phyloP scores from a whole-genome alignment of 495 filamentous ascomycete species.

The Hyaloscypha variabilis region DNA sequence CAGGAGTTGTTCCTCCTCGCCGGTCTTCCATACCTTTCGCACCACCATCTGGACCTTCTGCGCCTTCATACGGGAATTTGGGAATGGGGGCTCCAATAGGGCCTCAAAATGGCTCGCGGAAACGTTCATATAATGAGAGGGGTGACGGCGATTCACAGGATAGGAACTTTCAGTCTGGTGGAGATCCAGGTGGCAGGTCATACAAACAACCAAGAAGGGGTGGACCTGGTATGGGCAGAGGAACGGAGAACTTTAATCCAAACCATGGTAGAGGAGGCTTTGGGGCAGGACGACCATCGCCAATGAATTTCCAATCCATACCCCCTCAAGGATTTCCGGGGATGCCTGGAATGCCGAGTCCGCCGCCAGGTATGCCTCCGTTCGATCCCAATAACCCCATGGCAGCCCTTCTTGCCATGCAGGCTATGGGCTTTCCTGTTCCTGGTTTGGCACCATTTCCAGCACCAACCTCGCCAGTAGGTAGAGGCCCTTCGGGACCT shows the following conservation, averaged over 20 bases:
- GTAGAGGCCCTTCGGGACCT: conserved; percentile 16
- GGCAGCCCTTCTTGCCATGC: conserved; percentile 70
- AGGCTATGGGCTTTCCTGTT: conserved; percentile 65
- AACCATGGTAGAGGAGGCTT: conserved; percentile 29
- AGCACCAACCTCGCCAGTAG: conserved; percentile 28
- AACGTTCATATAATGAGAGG: conserved; percentile 63
- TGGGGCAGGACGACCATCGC: conserved; percentile 15
- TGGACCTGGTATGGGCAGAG: conserved; percentile 46
- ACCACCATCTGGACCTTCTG: conserved; percentile 29
- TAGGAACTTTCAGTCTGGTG: conserved; percentile 33
- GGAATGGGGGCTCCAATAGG: conserved; percentile 31
- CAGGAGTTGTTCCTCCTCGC: conserved; percentile 50
- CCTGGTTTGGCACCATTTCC: conserved; percentile 54
- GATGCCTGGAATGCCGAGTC: conserved; percentile 31
- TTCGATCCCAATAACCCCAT: conserved; percentile 68
- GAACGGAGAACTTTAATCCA: conserved; percentile 33
- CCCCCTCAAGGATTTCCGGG: conserved; percentile 16
- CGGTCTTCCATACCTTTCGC: conserved; percentile 29
- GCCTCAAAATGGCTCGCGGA: conserved; percentile 42
- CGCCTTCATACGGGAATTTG: conserved; percentile 15
- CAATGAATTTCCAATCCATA: conserved; percentile 8
- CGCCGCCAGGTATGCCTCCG: conserved; percentile 34
- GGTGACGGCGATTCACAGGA: conserved; percentile 53
- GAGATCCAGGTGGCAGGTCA: conserved; percentile 45
- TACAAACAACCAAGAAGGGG: conserved; percentile 78